These are phyloP conservation scores for Hypoxylon sp. DNA, from an alignment of 2,329 filamentous ascomycete genomes.

Conservation along the genomic window DNA sequence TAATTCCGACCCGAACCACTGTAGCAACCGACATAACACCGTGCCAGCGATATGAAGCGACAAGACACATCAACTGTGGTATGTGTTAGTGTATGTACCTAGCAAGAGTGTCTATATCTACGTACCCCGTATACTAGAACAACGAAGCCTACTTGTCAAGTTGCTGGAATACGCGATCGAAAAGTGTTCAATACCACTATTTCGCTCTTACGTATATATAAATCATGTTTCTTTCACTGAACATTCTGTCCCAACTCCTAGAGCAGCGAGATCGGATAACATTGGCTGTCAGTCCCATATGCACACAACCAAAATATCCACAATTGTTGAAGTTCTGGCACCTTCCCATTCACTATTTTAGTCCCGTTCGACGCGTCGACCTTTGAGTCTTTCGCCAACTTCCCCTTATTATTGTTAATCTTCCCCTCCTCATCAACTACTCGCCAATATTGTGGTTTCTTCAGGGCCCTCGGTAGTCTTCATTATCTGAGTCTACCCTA, in stretches of 20 bases:
- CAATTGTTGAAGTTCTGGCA: not conserved
- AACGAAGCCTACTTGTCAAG: too few species aligned
- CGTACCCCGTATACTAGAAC: too few species aligned
- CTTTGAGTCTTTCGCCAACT: not conserved
- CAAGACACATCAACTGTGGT: not conserved
- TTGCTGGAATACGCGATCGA: not conserved
- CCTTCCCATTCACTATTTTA: not conserved
- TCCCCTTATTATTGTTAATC: not conserved
- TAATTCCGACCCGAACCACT: not conserved
- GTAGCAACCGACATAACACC: not conserved
- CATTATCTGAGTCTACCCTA: constrained; percentile 57
- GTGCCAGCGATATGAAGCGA: not conserved
- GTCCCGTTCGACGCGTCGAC: not conserved
- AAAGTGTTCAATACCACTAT: not conserved
- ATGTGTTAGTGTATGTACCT: not conserved
- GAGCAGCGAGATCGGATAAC: not conserved
- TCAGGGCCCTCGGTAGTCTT: not conserved
- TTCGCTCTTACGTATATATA: not conserved
- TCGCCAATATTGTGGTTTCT: not conserved
- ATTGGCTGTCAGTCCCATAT: not conserved
- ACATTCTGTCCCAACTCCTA: not conserved
- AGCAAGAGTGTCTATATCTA: too few species aligned
- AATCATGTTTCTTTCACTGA: not conserved
- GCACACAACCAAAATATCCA: not conserved
- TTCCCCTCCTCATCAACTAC: not conserved